These are phyloP conservation scores for Alternaria angustiovoidea DNA, from an alignment of 2,329 filamentous ascomycete species.

Conservation along the genomic window DNA sequence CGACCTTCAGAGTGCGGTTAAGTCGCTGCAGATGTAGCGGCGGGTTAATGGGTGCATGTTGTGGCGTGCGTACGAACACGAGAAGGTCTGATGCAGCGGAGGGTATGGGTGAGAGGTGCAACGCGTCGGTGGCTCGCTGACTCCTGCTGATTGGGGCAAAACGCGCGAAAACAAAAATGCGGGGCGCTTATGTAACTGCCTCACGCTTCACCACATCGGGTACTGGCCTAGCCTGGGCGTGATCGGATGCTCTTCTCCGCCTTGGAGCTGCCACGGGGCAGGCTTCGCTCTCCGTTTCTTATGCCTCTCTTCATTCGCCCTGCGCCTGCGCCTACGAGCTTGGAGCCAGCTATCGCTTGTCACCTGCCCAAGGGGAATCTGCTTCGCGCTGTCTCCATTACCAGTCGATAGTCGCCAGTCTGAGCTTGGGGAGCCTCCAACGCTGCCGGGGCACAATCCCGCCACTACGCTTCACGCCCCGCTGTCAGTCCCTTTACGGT, in stretches of 20 bases:
- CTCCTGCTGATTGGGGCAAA: not conserved
- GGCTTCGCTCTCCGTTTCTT: not conserved
- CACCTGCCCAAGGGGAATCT: not conserved
- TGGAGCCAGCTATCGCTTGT: not conserved
- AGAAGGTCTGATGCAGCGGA: slow-evolving; percentile 9
- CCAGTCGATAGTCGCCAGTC: not conserved
- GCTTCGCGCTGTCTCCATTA: not conserved
- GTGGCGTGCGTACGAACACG: slow-evolving; percentile 22
- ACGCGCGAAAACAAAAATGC: not conserved
- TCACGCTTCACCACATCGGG: not conserved
- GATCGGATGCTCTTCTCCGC: not conserved
- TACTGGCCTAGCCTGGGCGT: not conserved
- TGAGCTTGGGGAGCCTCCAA: not conserved
- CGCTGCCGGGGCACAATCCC: not conserved
- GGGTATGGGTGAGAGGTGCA: not conserved
- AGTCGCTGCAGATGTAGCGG: not conserved
- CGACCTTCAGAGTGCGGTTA: slow-evolving; percentile 6
- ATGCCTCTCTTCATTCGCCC: not conserved
- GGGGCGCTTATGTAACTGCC: slow-evolving; percentile 8
- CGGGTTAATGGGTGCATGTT: slow-evolving; percentile 20
- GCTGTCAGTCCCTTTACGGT: not conserved
- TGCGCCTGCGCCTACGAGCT: not conserved
- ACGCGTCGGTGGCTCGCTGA: slow-evolving; percentile 5
- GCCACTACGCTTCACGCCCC: not conserved
- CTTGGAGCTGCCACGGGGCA: not conserved